phyloP scores from a whole-genome alignment of 495 filamentous ascomycete species.

The Lasiosphaeria hispida region DNA sequence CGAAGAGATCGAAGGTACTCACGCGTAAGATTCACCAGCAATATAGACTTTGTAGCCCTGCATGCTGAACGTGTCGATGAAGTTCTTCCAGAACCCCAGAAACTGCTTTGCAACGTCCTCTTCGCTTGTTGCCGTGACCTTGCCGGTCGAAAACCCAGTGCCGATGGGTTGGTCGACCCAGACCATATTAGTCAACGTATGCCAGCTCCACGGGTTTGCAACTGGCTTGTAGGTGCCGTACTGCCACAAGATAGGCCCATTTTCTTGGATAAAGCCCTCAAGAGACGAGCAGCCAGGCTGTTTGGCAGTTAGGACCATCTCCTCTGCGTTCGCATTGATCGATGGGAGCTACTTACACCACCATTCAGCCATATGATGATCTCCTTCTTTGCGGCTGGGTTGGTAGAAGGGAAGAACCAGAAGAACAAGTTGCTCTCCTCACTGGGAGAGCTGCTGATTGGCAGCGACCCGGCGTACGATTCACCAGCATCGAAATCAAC shows the following conservation, averaged over 20 bases:
- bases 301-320: slow-evolving; percentile 2
- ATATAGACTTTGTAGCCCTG: slow-evolving; percentile 65
- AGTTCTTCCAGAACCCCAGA: slow-evolving; percentile 67
- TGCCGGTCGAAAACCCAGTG: slow-evolving; percentile 67
- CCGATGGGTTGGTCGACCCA: slow-evolving; percentile 78
- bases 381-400: slow-evolving; percentile 57
- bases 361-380: slow-evolving; percentile 75
- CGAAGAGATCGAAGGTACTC: neutral
- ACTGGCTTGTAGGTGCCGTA: slow-evolving; percentile 63
- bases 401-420: slow-evolving; percentile 71
- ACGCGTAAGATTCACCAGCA: slow-evolving; percentile 68
- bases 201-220: slow-evolving; percentile 65
- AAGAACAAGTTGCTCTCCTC: slow-evolving; percentile 64
- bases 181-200: slow-evolving; percentile 72
- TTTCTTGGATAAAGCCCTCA: slow-evolving; percentile 69
- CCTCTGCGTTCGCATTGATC: neutral
- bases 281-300: slow-evolving; percentile 66
- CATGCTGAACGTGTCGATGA: slow-evolving; percentile 64
- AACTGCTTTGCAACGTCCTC: slow-evolving; percentile 66
- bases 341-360: slow-evolving; percentile 41
- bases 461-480: slow-evolving; percentile 67
- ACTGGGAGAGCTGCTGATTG: slow-evolving; percentile 55
- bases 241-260: slow-evolving; percentile 76
- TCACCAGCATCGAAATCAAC: slow-evolving; percentile 76
- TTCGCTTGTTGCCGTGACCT: slow-evolving; percentile 59